Evolutionary conservation across 148 eudicot species (phyloP), one percentile per base, ranked within the genome.

Genomic region (Salicornia ramosissima): DNA sequence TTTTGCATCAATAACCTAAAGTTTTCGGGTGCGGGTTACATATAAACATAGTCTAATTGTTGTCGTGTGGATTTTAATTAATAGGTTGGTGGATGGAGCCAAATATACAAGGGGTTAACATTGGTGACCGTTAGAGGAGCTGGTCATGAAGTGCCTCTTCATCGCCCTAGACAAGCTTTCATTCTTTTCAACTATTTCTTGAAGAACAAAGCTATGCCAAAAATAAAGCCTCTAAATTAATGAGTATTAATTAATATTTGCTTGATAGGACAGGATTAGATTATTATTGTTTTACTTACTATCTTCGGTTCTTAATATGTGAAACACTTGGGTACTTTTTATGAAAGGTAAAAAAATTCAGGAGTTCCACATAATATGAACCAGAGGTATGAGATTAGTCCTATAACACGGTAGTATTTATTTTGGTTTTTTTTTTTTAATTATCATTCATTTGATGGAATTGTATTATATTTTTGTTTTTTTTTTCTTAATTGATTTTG

Each of bases 31-130:
- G n/a, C n/a, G n/a, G n/a, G n/a, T n/a, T n/a, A n/a, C n/a, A n/a
- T n/a, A n/a, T n/a, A n/a, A n/a, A n/a, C n/a, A n/a, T n/a, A n/a
- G n/a, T n/a, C n/a, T n/a, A n/a, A n/a, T n/a, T n/a, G n/a, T n/a
- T n/a, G n/a, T n/a, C n/a, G n/a, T n/a, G n/a, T n/a, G n/a, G n/a
- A n/a, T n/a, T n/a, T n/a, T n/a, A n/a, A n/a, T 72, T 77, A 58
- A 67, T 33, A 90, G 96, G 96, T 90, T 83, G 96, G 86, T 56
- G 96, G 96, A 18, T 94, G 98, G 98, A 94, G 96, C 81, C 98
- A 94, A 87, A 76, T 84, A 22, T 90, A 94, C 84, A 63, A 86
- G 53, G 96, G 92, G 12, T 73, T 90, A 68, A 90, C 96, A 11
- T 71, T 86, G 18, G 97, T 94, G 68, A 88, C 98, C 19, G 86